These are phyloP conservation scores for Daldinia concentrica DNA, from an alignment of 495 filamentous ascomycete species.

Conservation along the genomic window DNA sequence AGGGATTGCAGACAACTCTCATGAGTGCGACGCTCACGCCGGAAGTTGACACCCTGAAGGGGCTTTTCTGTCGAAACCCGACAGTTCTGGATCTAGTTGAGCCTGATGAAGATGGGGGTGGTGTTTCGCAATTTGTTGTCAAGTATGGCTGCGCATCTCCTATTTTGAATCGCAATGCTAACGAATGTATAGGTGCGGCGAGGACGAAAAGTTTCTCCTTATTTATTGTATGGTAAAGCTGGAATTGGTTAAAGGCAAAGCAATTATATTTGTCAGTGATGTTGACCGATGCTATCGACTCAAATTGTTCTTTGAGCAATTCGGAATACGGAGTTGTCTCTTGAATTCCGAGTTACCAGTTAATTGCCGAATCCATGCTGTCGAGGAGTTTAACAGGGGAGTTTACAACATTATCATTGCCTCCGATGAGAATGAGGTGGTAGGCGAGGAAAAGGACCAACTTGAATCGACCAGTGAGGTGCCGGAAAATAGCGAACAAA, in stretches of 20 bases:
- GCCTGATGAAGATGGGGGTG: conserved; percentile 72
- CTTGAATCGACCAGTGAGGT: conserved; percentile 37
- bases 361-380: conserved; percentile 90
- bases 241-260: conserved; percentile 92
- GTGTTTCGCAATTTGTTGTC: conserved; percentile 86
- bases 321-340: conserved; percentile 91
- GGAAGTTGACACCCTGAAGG: conserved; percentile 86
- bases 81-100: conserved; percentile 77
- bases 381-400: conserved; percentile 96
- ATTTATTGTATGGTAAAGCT: conserved; percentile 95
- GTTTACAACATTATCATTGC: conserved; percentile 98
- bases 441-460: conserved; percentile 68
- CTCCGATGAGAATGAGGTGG: conserved; percentile 87
- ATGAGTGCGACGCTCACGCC: conserved; percentile 92
- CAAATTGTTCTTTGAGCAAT: conserved; percentile 96
- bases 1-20: conserved; percentile 87
- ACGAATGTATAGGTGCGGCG: conserved; percentile 69
- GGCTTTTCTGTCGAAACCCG: conserved; percentile 85
- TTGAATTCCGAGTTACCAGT: conserved; percentile 95
- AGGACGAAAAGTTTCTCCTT: conserved; percentile 97
- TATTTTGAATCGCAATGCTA: conserved; percentile 11
- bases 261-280: conserved; percentile 92
- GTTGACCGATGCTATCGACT: conserved; percentile 93
- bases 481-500: conserved; percentile 39
- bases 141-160: conserved; percentile 59